phyloP scores from a whole-genome alignment of 495 filamentous ascomycete species.

The Podospora comata region DNA sequence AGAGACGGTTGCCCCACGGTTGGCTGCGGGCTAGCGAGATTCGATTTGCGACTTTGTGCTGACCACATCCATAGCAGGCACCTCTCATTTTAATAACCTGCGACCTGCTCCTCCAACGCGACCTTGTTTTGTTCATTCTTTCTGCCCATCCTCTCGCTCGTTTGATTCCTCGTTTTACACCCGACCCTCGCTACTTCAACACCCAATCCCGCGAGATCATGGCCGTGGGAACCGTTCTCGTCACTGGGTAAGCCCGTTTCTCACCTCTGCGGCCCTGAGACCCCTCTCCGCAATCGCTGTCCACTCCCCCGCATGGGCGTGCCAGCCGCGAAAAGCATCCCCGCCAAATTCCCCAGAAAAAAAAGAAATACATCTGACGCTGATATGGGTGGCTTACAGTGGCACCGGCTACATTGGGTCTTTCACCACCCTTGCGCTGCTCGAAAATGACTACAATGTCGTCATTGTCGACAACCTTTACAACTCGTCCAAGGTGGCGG shows the following conservation, averaged over 20 bases:
- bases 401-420: slow-evolving; percentile 99
- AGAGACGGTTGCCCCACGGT: slow-evolving; percentile 25
- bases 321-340: slow-evolving; percentile 5
- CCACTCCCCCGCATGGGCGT: slow-evolving; percentile 13
- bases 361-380: slow-evolving; percentile 11
- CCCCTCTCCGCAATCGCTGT: slow-evolving; percentile 8
- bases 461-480: slow-evolving; percentile 93
- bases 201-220: slow-evolving; percentile 41
- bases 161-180: not conserved
- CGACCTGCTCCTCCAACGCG: slow-evolving; percentile 1
- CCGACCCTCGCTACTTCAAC: not conserved
- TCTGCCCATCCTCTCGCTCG: not conserved
- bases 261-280: slow-evolving; percentile 2
- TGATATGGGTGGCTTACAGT: slow-evolving; percentile 48
- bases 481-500: slow-evolving; percentile 85
- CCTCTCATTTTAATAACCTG: slow-evolving; percentile 6
- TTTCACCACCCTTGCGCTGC: slow-evolving; percentile 88
- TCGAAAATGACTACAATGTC: slow-evolving; percentile 92
- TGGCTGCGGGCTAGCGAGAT: slow-evolving; percentile 30
- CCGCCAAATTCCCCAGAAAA: slow-evolving; percentile 12
- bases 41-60: slow-evolving; percentile 25
- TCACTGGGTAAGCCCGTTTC: slow-evolving; percentile 70
- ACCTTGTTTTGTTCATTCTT: slow-evolving; percentile 4
- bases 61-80: slow-evolving; percentile 9
- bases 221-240: slow-evolving; percentile 79